Percentiles rank a stretch among this genome's conserved stretches.
These are phyloP conservation scores for Candida yuanshanica DNA, from an alignment of 805 yeast species.

Conservation along the genomic window DNA sequence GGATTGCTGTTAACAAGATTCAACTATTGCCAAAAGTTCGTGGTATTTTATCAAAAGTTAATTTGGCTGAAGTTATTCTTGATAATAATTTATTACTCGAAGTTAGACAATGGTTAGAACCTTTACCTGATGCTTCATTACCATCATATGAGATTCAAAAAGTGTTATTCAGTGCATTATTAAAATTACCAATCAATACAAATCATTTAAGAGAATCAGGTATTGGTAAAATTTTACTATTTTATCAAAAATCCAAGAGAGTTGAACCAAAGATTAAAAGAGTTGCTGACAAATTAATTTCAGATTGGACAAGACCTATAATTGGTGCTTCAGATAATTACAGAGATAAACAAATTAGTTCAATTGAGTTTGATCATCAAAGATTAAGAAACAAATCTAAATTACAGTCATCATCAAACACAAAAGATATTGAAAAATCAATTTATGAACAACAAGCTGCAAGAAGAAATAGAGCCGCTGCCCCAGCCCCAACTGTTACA, in stretches of 20 bases:
- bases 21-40: constrained; percentile 75
- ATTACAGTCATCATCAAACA: constrained; percentile 5
- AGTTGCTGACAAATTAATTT: constrained; percentile 83
- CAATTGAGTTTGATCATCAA: constrained; percentile 57
- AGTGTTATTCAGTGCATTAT: constrained; percentile 69
- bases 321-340: constrained; percentile 94
- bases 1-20: constrained; percentile 57
- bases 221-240: constrained; percentile 87
- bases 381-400: constrained; percentile 10
- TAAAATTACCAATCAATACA: constrained; percentile 85
- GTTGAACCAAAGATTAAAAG: constrained; percentile 85
- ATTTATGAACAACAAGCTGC: constrained; percentile 87
- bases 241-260: constrained; percentile 84
- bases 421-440: constrained; percentile 40
- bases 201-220: constrained; percentile 94
- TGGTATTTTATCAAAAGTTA: constrained; percentile 70
- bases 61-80: constrained; percentile 83
- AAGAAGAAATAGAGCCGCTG: constrained; percentile 90
- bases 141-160: constrained; percentile 98
- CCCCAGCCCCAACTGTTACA: constrained; percentile 85
- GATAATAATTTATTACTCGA: constrained; percentile 93
- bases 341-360: constrained; percentile 73
- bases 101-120: constrained; percentile 95
- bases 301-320: constrained; percentile 98
- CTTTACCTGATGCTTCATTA: constrained; percentile 93